A percentile compares a stretch with the other conserved stretches of the same genome.
Evolutionary conservation across 2,329 filamentous ascomycete species (phyloP).

Genomic region (Cordyceps cateniannulata): DNA sequence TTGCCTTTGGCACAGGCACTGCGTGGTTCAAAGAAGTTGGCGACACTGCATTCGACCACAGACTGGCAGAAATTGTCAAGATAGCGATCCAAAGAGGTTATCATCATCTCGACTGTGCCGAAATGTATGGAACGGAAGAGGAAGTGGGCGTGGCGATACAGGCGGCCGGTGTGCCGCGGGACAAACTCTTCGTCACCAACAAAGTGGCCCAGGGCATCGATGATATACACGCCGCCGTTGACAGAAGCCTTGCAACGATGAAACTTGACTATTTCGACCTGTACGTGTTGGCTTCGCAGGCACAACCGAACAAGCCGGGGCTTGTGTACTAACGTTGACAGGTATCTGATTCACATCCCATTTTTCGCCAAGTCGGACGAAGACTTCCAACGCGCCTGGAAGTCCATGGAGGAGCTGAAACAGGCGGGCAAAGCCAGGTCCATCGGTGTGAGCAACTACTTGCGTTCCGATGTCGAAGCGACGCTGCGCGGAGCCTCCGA

Average conservation of each 20-base stretch:
- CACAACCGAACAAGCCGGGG: background rate
- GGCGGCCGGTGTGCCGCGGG: slow-evolving; percentile 36
- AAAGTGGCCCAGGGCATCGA: slow-evolving; percentile 30
- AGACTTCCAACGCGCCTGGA: background rate
- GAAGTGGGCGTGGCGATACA: slow-evolving; percentile 43
- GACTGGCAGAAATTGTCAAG: slow-evolving; percentile 7
- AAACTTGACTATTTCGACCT: slow-evolving; percentile 6
- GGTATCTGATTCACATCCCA: background rate
- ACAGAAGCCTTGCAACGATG: background rate
- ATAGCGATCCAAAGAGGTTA: slow-evolving; percentile 47
- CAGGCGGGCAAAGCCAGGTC: background rate
- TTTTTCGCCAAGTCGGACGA: background rate
- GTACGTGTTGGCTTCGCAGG: background rate
- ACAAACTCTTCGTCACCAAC: slow-evolving; percentile 46
- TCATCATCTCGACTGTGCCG: slow-evolving; percentile 56
- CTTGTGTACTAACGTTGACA: background rate
- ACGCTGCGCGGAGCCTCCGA: background rate
- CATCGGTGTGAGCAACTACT: slow-evolving; percentile 3
- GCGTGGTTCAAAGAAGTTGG: slow-evolving; percentile 10
- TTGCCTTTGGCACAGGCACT: slow-evolving; percentile 9
- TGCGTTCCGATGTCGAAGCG: background rate
- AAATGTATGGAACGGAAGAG: slow-evolving; percentile 45
- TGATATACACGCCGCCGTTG: slow-evolving; percentile 1
- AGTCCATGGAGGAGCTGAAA: slow-evolving; percentile 1
- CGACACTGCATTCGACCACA: background rate